Evolutionary conservation across 1,284 basidiomycete genomes (phyloP).

Genomic region (Cutaneotrichosporon sp.): DNA sequence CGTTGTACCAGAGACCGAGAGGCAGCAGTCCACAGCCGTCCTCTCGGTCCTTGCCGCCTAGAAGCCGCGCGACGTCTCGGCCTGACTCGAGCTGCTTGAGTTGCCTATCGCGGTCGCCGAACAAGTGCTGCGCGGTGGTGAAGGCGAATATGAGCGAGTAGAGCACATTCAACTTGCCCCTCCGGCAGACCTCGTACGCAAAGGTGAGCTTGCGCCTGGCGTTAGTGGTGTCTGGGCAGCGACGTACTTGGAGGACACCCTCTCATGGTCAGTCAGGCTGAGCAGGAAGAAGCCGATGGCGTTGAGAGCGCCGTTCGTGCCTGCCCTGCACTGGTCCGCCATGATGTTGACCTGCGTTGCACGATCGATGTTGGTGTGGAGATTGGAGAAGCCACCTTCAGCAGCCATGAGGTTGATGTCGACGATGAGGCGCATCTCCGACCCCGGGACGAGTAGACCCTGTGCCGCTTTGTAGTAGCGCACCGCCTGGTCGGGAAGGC

Average conservation of each 20-base stretch:
- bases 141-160: slow-evolving; percentile 46
- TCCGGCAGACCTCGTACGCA: slow-evolving; percentile 35
- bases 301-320: slow-evolving; percentile 36
- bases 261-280: slow-evolving; percentile 37
- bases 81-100: slow-evolving; percentile 44
- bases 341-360: slow-evolving; percentile 20
- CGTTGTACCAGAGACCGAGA: slow-evolving; percentile 42
- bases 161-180: slow-evolving; percentile 37
- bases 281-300: slow-evolving; percentile 38
- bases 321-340: slow-evolving; percentile 35
- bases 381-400: slow-evolving; percentile 20
- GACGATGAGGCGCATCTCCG: slow-evolving; percentile 41
- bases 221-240: slow-evolving; percentile 5
- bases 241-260: slow-evolving; percentile 43
- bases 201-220: slow-evolving; percentile 37
- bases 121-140: slow-evolving; percentile 42
- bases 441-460: slow-evolving; percentile 30
- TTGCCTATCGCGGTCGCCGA: slow-evolving; percentile 35
- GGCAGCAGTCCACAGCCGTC: slow-evolving; percentile 43
- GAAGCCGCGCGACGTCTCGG: slow-evolving; percentile 29
- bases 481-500: slow-evolving; percentile 25
- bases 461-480: slow-evolving; percentile 39
- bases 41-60: slow-evolving; percentile 41
- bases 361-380: slow-evolving; percentile 16
- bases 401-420: slow-evolving; percentile 36